These are phyloP conservation scores for Samsoniella hepiali DNA, from an alignment of 2,329 filamentous ascomycete genomes.

Conservation along the genomic window DNA sequence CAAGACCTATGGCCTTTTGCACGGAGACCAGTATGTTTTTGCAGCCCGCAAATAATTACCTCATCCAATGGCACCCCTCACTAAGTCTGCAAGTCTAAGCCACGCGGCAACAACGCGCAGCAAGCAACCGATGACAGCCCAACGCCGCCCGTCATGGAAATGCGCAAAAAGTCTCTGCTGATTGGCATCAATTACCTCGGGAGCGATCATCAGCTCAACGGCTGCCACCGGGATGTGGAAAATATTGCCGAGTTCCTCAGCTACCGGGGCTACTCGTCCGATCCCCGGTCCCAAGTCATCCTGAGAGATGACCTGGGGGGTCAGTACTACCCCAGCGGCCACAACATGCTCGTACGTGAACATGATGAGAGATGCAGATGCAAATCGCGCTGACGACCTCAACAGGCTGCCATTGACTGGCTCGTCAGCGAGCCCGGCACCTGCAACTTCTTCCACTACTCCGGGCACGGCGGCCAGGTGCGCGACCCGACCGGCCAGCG, in stretches of 20 bases:
- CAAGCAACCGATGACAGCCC: neutral
- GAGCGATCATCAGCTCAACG: conserved; percentile 53
- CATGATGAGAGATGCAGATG: too few species aligned
- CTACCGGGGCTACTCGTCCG: conserved; percentile 16
- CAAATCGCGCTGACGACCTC: conserved; percentile 24
- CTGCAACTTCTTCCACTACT: conserved; percentile 60
- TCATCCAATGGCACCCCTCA: conserved; percentile 13
- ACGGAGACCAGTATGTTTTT: neutral
- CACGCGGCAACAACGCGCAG: neutral
- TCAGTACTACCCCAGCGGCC: conserved; percentile 54
- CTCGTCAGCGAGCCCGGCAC: conserved; percentile 54
- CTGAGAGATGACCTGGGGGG: conserved; percentile 34
- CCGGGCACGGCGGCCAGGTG: conserved; percentile 55
- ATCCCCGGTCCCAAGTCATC: conserved; percentile 17
- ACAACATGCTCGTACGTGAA: conserved; percentile 55
- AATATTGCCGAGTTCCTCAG: conserved; percentile 55
- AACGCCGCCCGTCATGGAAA: conserved; percentile 9
- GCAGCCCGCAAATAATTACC: conserved; percentile 4
- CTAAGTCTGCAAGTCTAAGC: conserved; percentile 7
- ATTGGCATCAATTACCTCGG: conserved; percentile 62
- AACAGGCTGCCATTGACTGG: conserved; percentile 53
- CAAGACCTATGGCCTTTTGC: too few species aligned
- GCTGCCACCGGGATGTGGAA: conserved; percentile 60
- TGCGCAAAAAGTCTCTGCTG: conserved; percentile 46
- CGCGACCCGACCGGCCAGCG: conserved; percentile 54